A percentile compares a stretch with the other conserved stretches of the same genome.
Evolutionary conservation across 208 protist species (phyloP).

Genomic region (Phytomonas francai): DNA sequence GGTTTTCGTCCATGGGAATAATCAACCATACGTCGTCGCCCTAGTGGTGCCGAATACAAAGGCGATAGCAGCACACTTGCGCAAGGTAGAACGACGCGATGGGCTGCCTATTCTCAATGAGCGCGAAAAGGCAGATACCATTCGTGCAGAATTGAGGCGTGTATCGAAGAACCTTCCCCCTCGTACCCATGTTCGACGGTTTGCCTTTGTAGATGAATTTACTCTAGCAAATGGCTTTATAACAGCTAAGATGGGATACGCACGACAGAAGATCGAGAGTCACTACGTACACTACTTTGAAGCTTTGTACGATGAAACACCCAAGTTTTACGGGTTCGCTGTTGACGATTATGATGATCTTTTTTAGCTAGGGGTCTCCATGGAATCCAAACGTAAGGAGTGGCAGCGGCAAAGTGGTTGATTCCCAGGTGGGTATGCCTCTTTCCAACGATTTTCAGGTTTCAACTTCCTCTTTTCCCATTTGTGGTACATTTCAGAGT

Average conservation of each 20-base stretch:
- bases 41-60: conserved; percentile 81
- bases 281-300: conserved; percentile 90
- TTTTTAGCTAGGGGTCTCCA: conserved; percentile 33
- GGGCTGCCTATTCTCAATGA: conserved; percentile 85
- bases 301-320: conserved; percentile 83
- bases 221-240: conserved; percentile 86
- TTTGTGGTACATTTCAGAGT: not conserved
- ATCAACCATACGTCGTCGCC: conserved; percentile 64
- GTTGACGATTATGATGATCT: conserved; percentile 90
- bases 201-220: conserved; percentile 88
- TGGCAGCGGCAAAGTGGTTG: not conserved
- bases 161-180: conserved; percentile 70
- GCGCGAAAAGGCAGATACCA: conserved; percentile 84
- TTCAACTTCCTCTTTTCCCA: not conserved
- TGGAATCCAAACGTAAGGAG: not conserved
- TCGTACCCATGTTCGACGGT: conserved; percentile 77
- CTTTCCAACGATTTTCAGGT: not conserved
- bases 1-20: conserved; percentile 70
- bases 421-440: not conserved
- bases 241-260: conserved; percentile 84
- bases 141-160: conserved; percentile 76
- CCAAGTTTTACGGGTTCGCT: conserved; percentile 88
- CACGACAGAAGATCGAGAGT: conserved; percentile 72
- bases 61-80: conserved; percentile 76
- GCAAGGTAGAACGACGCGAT: conserved; percentile 83